These are phyloP conservation scores for Umbilicus rupestris DNA, from an alignment of 164 flowering plant genomes.

Conservation along the genomic window DNA sequence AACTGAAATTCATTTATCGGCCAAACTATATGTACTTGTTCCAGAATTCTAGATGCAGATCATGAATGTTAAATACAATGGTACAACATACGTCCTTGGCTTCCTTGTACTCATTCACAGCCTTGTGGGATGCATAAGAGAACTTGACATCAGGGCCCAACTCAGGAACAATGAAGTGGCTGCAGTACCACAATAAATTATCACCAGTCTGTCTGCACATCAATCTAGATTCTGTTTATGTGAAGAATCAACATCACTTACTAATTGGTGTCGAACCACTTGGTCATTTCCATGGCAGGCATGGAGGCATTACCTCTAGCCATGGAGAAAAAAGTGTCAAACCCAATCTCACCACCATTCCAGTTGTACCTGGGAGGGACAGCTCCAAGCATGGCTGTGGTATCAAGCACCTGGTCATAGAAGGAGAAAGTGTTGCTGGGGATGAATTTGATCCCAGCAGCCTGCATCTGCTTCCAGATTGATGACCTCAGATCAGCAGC, in stretches of 20 bases:
- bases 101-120: slow-evolving; percentile 45
- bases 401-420: slow-evolving; percentile 66
- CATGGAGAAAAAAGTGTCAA: slow-evolving; percentile 65
- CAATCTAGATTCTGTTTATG: not conserved
- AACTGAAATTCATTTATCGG: not conserved
- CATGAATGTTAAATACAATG: not conserved
- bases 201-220: not conserved
- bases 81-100: slow-evolving; percentile 39
- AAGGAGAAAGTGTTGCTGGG: slow-evolving; percentile 72
- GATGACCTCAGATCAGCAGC: slow-evolving; percentile 54
- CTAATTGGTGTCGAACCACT: slow-evolving; percentile 91
- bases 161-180: slow-evolving; percentile 59
- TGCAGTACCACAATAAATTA: slow-evolving; percentile 12
- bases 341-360: slow-evolving; percentile 70
- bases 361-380: slow-evolving; percentile 61
- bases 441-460: slow-evolving; percentile 56
- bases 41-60: not conserved
- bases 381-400: slow-evolving; percentile 72
- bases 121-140: slow-evolving; percentile 53
- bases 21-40: not conserved
- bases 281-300: slow-evolving; percentile 89
- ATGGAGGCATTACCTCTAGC: slow-evolving; percentile 72
- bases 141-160: slow-evolving; percentile 43
- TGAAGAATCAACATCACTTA: slow-evolving; percentile 24
- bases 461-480: slow-evolving; percentile 75